A percentile compares a stretch with the other conserved stretches of the same genome.
Evolutionary conservation across 148 eudicot species (phyloP).

Genomic region (Pharnaceum exiguum): DNA sequence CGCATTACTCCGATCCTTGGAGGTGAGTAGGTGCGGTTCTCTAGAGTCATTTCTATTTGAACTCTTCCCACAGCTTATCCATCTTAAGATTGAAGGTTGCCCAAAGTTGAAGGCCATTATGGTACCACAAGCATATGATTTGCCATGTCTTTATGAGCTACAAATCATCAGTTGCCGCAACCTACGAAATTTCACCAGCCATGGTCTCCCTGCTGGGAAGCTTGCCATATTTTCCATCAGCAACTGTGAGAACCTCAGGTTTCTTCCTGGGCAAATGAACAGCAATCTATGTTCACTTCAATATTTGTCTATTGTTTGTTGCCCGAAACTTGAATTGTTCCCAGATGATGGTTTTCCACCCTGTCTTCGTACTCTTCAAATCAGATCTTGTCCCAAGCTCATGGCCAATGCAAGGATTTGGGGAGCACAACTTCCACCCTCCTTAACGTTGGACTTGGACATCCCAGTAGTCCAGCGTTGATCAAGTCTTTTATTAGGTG

Average conservation of each 20-base stretch:
- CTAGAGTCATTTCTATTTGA: neutral
- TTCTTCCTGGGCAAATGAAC: neutral
- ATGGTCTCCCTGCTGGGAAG: neutral
- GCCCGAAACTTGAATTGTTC: neutral
- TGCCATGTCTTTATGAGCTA: neutral
- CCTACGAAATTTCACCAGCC: neutral
- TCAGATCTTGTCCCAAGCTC: neutral
- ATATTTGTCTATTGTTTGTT: neutral
- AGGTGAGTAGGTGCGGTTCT: neutral
- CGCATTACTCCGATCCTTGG: neutral
- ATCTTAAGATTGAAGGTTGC: neutral
- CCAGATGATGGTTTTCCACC: neutral
- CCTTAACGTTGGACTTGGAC: neutral
- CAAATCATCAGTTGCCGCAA: neutral
- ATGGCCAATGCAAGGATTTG: too few species aligned
- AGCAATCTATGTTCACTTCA: neutral
- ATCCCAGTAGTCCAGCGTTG: neutral
- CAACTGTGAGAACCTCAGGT: neutral
- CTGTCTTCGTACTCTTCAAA: neutral
- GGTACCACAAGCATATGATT: neutral
- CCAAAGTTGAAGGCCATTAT: neutral
- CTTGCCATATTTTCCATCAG: neutral
- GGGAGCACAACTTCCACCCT: neutral
- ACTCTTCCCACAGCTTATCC: neutral
- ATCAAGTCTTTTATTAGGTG: too few species aligned